Evolutionary conservation across 768 basidiomycete species (phyloP), one percentile per base, ranked within the genome.

Genomic region (Psilocybe subaeruginosa): DNA sequence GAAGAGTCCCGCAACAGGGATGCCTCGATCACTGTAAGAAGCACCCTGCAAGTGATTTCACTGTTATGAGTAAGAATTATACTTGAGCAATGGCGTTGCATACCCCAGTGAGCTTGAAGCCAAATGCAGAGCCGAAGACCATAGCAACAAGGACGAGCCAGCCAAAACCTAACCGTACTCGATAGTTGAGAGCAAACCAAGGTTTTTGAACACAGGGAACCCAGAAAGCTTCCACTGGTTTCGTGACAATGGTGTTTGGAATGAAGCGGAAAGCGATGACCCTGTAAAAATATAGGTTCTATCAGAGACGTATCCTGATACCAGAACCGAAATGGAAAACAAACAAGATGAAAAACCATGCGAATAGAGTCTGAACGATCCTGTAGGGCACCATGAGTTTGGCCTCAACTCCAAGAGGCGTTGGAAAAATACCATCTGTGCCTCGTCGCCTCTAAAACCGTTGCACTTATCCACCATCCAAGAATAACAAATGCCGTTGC

Each of bases 391-490:
- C 7, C 31, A 66, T 47, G 64, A 30, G 60, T 30, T 16, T 27
- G 30, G 23, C 60, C 53, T 37, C 23, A 62, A 59, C 63, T 31
- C 8, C 27, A 61, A 51, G 45, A 60, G 29, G 30, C 49, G 41
- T 11, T 35, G 33, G 6, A 65, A 47, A 70, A 78, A 62, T 75
- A 85, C 91, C 92, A 95, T 77, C 91, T 81, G 73, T 85, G 87
- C 54, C 92, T 85, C 3, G 93, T 93, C 4, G 80, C 85, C 56
- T 77, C 66, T 52, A 94, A 74, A 11, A 92, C 71, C 0, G 85
- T 92, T 8, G 92, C 76, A 61, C 88, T 89, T 37, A 95, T 87
- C 92, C 92, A 95, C 92, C 92, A 95, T 45, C 84, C 92, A 46
- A 93, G 77, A 64, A 95, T 91, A 53, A 88, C 70, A 11, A 79